These are phyloP conservation scores for Cyclanthera cordifolia DNA, from an alignment of 306 rosid species.

Conservation along the genomic window DNA sequence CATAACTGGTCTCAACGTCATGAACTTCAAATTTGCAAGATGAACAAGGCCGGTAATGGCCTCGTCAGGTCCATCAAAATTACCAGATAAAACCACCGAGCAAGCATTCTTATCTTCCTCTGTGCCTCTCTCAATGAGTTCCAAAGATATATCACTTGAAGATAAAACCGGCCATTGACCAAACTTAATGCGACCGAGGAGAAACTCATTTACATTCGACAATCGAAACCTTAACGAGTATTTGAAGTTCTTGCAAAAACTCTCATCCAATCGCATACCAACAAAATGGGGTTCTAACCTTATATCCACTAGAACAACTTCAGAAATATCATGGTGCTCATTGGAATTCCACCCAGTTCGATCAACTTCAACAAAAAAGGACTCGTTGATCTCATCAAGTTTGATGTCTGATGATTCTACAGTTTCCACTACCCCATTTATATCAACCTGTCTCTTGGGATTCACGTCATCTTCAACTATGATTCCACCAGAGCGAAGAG, in stretches of 20 bases:
- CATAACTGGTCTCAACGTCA: constrained; percentile 53
- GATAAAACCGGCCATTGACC: constrained; percentile 87
- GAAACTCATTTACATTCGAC: constrained; percentile 32
- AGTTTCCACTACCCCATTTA: constrained; percentile 19
- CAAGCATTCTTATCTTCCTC: constrained; percentile 22
- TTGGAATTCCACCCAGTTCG: constrained; percentile 38
- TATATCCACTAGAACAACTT: constrained; percentile 52
- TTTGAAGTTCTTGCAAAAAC: constrained; percentile 30
- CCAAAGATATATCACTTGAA: constrained; percentile 47
- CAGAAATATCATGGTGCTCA: constrained; percentile 71
- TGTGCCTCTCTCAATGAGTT: constrained; percentile 35
- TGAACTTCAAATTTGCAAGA: constrained; percentile 59
- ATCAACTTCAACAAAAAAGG: constrained; percentile 68
- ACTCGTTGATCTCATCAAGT: constrained; percentile 23
- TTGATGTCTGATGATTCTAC: constrained; percentile 28
- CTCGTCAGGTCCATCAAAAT: constrained; percentile 80
- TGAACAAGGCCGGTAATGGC: constrained; percentile 74
- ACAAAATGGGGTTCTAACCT: constrained; percentile 40
- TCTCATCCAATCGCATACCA: constrained; percentile 31
- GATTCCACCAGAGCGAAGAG: constrained; percentile 52
- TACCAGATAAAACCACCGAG: constrained; percentile 58
- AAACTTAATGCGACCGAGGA: constrained; percentile 48
- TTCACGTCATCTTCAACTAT: constrained; percentile 24
- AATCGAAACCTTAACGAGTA: constrained; percentile 53
- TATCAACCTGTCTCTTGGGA: constrained; percentile 32